Conservation (phyloP, 306 rosid genomes). For the Herpetospermum pedunculosum region DNA sequence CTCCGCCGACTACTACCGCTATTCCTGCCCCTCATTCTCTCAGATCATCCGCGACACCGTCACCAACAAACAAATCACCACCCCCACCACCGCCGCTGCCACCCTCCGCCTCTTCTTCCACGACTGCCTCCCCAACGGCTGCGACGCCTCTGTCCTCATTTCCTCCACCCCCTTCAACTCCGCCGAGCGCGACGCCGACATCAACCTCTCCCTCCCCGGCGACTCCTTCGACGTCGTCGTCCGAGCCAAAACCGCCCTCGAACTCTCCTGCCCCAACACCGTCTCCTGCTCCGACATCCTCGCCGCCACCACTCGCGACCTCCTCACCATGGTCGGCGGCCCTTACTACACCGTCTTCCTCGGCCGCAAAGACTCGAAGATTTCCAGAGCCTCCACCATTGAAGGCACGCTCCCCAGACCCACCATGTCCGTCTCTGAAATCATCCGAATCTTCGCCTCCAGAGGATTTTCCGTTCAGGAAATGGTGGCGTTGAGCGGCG, state of each 20-base stretch:
- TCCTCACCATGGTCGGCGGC: constrained; percentile 7
- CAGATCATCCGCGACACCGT: constrained; percentile 3
- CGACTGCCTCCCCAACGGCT: constrained; percentile 8
- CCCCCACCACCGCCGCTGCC: constrained; percentile 8
- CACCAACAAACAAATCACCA: constrained; percentile 1
- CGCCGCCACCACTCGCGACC: constrained; percentile 2
- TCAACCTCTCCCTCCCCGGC: constrained; percentile 9
- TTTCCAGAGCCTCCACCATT: not conserved
- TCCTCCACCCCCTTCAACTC: not conserved
- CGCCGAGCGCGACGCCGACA: constrained; percentile 10
- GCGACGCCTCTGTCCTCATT: constrained; percentile 6
- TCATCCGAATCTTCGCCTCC: not conserved
- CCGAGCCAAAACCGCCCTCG: not conserved
- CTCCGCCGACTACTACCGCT: not conserved
- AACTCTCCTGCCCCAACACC: constrained; percentile 6
- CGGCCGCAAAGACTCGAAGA: not conserved
- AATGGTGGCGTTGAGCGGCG: constrained; percentile 4
- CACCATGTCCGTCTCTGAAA: not conserved
- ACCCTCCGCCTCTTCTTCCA: constrained; percentile 8
- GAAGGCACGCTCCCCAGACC: constrained; percentile 1
- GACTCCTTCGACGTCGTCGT: constrained; percentile 9
- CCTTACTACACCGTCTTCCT: not conserved
- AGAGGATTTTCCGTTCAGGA: constrained; percentile 3
- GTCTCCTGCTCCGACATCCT: constrained; percentile 8
- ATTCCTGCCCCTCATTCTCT: not conserved